These are phyloP conservation scores for Cladosporium sp. DNA, from an alignment of 2,329 filamentous ascomycete species.

Conservation along the genomic window DNA sequence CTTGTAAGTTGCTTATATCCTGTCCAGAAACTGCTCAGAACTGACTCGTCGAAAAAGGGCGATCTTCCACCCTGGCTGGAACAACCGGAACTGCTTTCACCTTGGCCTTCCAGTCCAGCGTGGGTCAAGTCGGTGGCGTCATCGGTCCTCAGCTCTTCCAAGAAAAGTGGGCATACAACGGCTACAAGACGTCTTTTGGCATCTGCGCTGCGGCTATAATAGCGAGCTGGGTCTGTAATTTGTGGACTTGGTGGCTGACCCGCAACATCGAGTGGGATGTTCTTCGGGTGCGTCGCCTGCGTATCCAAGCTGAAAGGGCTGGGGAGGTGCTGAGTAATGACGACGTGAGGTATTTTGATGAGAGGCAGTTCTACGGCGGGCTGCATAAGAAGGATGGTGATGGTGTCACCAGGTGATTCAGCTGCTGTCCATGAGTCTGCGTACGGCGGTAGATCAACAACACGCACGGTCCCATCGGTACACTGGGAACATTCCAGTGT, in stretches of 20 bases:
- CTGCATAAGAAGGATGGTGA: constrained; percentile 10
- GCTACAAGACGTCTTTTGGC: constrained; percentile 43
- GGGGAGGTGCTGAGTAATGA: constrained; percentile 24
- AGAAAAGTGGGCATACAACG: constrained; percentile 45
- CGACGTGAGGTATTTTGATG: constrained; percentile 23
- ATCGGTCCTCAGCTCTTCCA: constrained; percentile 50
- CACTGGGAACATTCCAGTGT: neutral
- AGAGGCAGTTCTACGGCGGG: constrained; percentile 15
- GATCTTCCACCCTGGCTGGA: constrained; percentile 46
- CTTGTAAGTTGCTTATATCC: constrained; percentile 25
- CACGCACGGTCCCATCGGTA: neutral
- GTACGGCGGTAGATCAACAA: neutral
- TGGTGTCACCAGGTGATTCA: neutral
- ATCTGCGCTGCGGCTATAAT: constrained; percentile 43
- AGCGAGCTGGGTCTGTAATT: constrained; percentile 41
- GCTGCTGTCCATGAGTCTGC: neutral
- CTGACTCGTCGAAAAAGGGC: constrained; percentile 25
- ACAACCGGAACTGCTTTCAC: constrained; percentile 51
- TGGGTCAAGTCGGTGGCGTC: constrained; percentile 50
- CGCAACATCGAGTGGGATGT: constrained; percentile 46
- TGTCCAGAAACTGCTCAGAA: neutral
- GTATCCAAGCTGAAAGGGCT: constrained; percentile 24
- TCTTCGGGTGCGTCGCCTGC: constrained; percentile 26
- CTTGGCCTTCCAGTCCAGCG: constrained; percentile 46
- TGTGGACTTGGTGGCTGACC: constrained; percentile 49